phyloP scores from a whole-genome alignment of 805 yeast species.

The Candida michaelii region DNA sequence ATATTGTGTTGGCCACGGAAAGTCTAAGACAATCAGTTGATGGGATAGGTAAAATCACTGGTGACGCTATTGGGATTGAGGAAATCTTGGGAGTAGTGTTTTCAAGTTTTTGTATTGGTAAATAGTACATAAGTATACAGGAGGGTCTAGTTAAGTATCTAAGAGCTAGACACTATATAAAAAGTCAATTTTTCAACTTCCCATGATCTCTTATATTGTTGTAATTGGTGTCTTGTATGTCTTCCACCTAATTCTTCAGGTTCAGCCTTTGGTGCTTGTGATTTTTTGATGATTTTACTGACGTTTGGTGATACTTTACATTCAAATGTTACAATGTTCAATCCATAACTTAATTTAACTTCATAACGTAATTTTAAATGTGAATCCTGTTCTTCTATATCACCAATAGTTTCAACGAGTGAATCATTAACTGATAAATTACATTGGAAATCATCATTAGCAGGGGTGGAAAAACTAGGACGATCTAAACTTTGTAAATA shows the following conservation, averaged over 20 bases:
- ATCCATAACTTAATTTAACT: slow-evolving; percentile 39
- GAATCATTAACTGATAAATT: slow-evolving; percentile 38
- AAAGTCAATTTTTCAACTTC: slow-evolving; percentile 43
- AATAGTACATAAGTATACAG: slow-evolving; percentile 37
- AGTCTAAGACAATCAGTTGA: slow-evolving; percentile 70
- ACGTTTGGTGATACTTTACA: slow-evolving; percentile 42
- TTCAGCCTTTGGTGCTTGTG: slow-evolving; percentile 19
- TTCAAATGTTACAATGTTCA: slow-evolving; percentile 40
- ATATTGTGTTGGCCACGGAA: slow-evolving; percentile 79
- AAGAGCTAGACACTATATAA: slow-evolving; percentile 27
- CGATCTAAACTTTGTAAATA: slow-evolving; percentile 30
- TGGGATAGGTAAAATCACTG: slow-evolving; percentile 91
- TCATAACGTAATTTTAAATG: slow-evolving; percentile 34
- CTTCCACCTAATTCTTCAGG: slow-evolving; percentile 36
- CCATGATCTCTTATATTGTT: slow-evolving; percentile 46
- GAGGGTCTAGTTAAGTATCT: no score
- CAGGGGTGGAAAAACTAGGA: slow-evolving; percentile 29
- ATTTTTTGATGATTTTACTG: slow-evolving; percentile 35
- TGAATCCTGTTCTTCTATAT: slow-evolving; percentile 24
- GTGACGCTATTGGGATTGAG: slow-evolving; percentile 83
- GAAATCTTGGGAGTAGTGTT: slow-evolving; percentile 90
- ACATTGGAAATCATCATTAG: slow-evolving; percentile 45
- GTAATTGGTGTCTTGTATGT: slow-evolving; percentile 46
- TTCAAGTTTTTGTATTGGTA: slow-evolving; percentile 91
- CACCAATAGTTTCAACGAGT: slow-evolving; percentile 34